Base-by-base conservation (phyloP, 306 rosid genomes). In the Ammopiptanthus mongolicus region DNA sequence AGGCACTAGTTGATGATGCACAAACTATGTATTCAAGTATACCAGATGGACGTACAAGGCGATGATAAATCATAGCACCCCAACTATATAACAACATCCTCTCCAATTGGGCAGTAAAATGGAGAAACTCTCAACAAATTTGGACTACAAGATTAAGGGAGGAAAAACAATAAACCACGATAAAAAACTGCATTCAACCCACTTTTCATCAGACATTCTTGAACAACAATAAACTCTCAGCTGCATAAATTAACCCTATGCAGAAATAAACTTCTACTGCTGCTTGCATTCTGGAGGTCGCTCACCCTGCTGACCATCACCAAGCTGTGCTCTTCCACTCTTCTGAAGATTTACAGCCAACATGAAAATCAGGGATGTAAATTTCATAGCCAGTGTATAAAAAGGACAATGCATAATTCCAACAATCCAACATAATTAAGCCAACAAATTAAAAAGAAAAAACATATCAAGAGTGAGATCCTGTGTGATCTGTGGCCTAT, bases 211-310 rank as follows among this genome's bases (percentile, higher is more conserved):
- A 59, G 80, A 51, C 72, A 77, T 37, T 29, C 67, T 56, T 23
- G 56, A 28, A 55, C 57, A 69, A 84, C 76, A 46, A 37, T n/a
- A 59, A 71, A 62, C 66, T 58, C 53, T 22, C 77, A 41, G 39
- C 77, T 63, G 56, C 75, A 70, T 36, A 29, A 28, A 3, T 12
- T 37, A 28, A 48, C 7, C 22, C 19, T 9, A 44, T 5, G 70
- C 62, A 81, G 11, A 51, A 59, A 74, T 47, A 53, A 62, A 64
- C 77, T 34, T 19, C 74, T 93, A 93, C 90, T 90, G 98, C 82
- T 88, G 96, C 86, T 88, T 90, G 96, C 98, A 93, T 67, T 90
- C 96, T 2, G 94, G 90, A 58, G 98, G 96, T 28, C 88, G 80
- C 87, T 92, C 96, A 1, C 91, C 96, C 31, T 73, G 83, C 83